A percentile compares a stretch with the other conserved stretches of the same genome.
phyloP scores from a whole-genome alignment of 2,329 filamentous ascomycete species.

The Graphilbum fragrans region DNA sequence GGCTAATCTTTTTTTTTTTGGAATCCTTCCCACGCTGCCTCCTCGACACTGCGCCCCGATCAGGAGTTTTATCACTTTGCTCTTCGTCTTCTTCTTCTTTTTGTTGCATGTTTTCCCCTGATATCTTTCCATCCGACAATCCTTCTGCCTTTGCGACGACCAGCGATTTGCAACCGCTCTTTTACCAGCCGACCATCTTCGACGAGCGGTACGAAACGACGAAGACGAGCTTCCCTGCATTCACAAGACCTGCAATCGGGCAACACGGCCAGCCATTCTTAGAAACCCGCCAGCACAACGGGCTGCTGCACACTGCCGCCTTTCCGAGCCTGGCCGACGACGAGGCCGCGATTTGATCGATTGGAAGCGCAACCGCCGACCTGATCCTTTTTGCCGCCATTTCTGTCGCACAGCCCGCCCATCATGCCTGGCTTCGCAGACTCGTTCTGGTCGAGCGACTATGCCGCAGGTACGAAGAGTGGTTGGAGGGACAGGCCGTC shows the following conservation, averaged over 20 bases:
- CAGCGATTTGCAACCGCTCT: too few species aligned
- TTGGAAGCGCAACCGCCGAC: background rate
- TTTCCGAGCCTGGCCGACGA: too few species aligned
- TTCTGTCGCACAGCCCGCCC: slow-evolving; percentile 3
- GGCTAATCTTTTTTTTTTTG: too few species aligned
- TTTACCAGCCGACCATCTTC: too few species aligned
- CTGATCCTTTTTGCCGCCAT: background rate
- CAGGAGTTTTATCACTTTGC: background rate
- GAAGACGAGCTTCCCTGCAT: too few species aligned
- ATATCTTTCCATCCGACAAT: background rate
- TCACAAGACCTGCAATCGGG: too few species aligned
- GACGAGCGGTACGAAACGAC: too few species aligned
- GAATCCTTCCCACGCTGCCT: too few species aligned
- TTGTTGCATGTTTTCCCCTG: background rate
- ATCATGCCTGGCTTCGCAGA: slow-evolving; percentile 83
- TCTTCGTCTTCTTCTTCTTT: background rate
- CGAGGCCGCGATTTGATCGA: background rate
- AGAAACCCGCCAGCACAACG: too few species aligned
- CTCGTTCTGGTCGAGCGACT: slow-evolving; percentile 97
- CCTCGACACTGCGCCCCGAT: too few species aligned
- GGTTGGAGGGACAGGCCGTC: background rate
- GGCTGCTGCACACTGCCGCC: too few species aligned
- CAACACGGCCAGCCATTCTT: too few species aligned
- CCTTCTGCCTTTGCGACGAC: background rate
- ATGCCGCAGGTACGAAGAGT: slow-evolving; percentile 64